Base-by-base conservation (phyloP, 768 basidiomycete genomes). In the Russula brevipes region DNA sequence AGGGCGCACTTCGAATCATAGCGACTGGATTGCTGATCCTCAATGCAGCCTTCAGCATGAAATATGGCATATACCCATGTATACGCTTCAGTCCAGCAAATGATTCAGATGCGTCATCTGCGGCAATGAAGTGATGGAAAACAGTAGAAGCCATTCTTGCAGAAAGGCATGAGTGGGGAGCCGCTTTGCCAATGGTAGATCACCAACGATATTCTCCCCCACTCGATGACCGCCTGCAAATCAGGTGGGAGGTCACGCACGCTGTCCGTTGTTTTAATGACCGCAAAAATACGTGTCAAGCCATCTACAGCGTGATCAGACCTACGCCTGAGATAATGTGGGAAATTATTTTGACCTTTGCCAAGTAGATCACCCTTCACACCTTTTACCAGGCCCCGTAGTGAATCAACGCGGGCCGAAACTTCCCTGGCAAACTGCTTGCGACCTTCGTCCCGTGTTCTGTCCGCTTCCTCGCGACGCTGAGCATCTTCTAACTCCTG, bases 31-130 rank as follows among this genome's bases (percentile, higher is more conserved):
- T 99, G 60, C 91, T 94, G 68, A 99, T 91, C 72, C 84, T 88
- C 64, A 99, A 76, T 12, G 93, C 88, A 8, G 92, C 83, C 73
- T 94, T 98, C 66, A 99, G 84, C 79, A 98, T 86, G 70, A 98
- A 92, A 73, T 99, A 99, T 5, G 97, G 97, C 92, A 98, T 97
- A 56, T 96, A 76, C 1, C 94, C 94, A 71, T 99, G 97, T 47
- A 97, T 83, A 53, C 95, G 83, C 77, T 98, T 98, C 63, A 99
- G 76, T 61, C 85, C 82, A 14, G 91, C 80, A 69, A 98, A 88
- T 5, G 87, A 88, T 68, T 96, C 91, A 5, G 94, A 94, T 5
- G 94, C 89, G 63, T 87, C 87, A 73, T 99, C 97, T 24, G 94
- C 84, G 0, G 97, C 97, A 36, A 97, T 85, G 69, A 94, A 95